Conservation (phyloP, 108 stramenopile genomes). For the Nitzschia sp. region DNA sequence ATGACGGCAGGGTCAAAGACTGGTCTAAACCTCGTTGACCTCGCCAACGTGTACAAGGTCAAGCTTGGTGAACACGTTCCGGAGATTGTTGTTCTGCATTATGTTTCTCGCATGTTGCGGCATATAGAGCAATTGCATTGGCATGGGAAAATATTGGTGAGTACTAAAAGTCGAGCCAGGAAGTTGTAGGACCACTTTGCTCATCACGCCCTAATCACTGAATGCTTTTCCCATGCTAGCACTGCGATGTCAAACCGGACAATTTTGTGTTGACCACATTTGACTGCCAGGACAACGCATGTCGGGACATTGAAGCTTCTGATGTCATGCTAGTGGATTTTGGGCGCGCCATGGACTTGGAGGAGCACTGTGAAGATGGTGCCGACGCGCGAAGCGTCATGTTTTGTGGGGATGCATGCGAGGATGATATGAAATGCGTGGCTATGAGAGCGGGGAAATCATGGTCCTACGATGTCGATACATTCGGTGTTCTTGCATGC, state of each 20-base stretch:
- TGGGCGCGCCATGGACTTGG: constrained; percentile 75
- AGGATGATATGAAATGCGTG: constrained; percentile 68
- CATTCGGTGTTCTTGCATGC: constrained; percentile 67
- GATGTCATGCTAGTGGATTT: constrained; percentile 84
- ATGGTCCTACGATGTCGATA: constrained; percentile 83
- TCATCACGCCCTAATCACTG: neutral
- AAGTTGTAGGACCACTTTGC: neutral
- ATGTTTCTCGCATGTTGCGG: constrained; percentile 67
- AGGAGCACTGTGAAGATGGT: constrained; percentile 11
- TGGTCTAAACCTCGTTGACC: constrained; percentile 75
- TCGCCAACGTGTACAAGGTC: constrained; percentile 69
- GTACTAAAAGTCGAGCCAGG: too few relatives aligned
- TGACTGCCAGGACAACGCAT: constrained; percentile 25
- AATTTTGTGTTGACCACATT: constrained; percentile 71
- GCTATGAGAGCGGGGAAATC: constrained; percentile 66
- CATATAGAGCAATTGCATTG: constrained; percentile 73
- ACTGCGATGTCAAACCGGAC: constrained; percentile 86
- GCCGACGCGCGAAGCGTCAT: constrained; percentile 37
- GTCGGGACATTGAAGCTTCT: constrained; percentile 34
- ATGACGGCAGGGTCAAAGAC: constrained; percentile 79
- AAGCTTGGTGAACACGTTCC: constrained; percentile 59
- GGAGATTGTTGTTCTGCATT: constrained; percentile 71
- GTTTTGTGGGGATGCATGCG: constrained; percentile 56
- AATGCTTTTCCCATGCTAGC: constrained; percentile 25
- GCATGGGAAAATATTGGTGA: constrained; percentile 76